A percentile compares a stretch with the other conserved stretches of the same genome.
These are phyloP conservation scores for Aspergillus sp. DNA, from an alignment of 2,329 filamentous ascomycete species.

Conservation along the genomic window DNA sequence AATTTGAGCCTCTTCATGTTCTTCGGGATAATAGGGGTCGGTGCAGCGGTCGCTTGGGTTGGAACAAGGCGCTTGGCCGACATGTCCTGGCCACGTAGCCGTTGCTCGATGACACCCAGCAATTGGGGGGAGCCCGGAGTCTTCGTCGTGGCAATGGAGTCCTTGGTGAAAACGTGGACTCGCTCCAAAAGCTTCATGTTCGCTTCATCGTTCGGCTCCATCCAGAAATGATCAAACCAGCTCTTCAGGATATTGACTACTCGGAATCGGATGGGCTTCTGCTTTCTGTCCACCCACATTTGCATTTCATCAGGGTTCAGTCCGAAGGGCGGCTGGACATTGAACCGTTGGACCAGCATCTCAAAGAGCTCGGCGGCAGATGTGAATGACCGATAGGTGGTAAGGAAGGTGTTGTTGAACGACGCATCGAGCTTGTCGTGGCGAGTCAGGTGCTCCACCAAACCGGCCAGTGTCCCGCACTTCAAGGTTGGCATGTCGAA, in stretches of 20 bases:
- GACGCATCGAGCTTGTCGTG: constrained; percentile 91
- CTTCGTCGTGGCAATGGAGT: constrained; percentile 85
- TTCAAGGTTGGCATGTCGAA: constrained; percentile 65
- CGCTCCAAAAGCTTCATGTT: constrained; percentile 79
- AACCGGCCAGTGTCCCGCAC: constrained; percentile 75
- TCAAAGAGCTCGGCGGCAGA: constrained; percentile 85
- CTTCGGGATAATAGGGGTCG: constrained; percentile 86
- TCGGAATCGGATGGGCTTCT: constrained; percentile 89
- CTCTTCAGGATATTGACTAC: constrained; percentile 97
- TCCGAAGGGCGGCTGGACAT: constrained; percentile 80
- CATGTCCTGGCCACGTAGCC: constrained; percentile 77
- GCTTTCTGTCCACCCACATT: constrained; percentile 84
- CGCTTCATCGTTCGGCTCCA: constrained; percentile 82
- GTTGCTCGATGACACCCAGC: constrained; percentile 79
- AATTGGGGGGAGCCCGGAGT: constrained; percentile 79
- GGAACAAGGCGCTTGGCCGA: constrained; percentile 78
- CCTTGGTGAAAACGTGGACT: constrained; percentile 82
- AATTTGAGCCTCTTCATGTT: constrained; percentile 99
- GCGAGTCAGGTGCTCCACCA: constrained; percentile 90
- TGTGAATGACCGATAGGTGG: constrained; percentile 94
- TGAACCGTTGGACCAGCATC: constrained; percentile 82
- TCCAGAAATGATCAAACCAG: constrained; percentile 99
- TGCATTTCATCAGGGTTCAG: constrained; percentile 68
- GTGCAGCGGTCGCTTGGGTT: constrained; percentile 72
- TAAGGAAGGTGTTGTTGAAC: constrained; percentile 95